These are phyloP conservation scores for Linum tenue DNA, from an alignment of 345 rosid species.

Conservation along the genomic window DNA sequence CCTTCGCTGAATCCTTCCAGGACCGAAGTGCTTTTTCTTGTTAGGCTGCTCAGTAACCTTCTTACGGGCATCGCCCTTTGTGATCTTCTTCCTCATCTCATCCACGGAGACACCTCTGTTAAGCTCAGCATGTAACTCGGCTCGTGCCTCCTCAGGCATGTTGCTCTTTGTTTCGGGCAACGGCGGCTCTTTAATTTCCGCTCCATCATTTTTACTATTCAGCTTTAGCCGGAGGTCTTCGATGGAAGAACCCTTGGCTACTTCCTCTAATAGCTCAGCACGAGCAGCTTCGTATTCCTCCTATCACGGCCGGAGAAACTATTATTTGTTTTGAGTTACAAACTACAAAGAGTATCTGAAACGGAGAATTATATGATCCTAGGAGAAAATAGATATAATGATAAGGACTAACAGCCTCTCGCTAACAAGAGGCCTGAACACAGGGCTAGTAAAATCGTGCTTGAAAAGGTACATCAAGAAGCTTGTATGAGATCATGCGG, in stretches of 20 bases:
- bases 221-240: constrained; percentile 65
- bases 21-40: constrained; percentile 28
- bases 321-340: background rate
- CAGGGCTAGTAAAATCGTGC: too few species aligned
- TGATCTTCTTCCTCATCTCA: constrained; percentile 44
- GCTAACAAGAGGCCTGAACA: too few species aligned
- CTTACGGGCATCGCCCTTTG: constrained; percentile 43
- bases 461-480: too few species aligned
- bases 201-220: constrained; percentile 39
- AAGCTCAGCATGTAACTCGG: constrained; percentile 51
- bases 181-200: constrained; percentile 34
- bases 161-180: constrained; percentile 22
- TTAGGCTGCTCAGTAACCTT: constrained; percentile 31
- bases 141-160: constrained; percentile 60
- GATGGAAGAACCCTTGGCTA: constrained; percentile 63
- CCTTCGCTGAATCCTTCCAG: constrained; percentile 68
- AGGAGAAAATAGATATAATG: background rate
- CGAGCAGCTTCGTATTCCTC: constrained; percentile 95
- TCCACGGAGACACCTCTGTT: constrained; percentile 45
- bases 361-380: background rate
- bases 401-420: too few species aligned
- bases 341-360: background rate
- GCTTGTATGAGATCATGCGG: too few species aligned
- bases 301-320: constrained; percentile 24
- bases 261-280: constrained; percentile 71